Conservation (phyloP, 768 basidiomycete species). For the Tricholoma hemisulphureum region DNA sequence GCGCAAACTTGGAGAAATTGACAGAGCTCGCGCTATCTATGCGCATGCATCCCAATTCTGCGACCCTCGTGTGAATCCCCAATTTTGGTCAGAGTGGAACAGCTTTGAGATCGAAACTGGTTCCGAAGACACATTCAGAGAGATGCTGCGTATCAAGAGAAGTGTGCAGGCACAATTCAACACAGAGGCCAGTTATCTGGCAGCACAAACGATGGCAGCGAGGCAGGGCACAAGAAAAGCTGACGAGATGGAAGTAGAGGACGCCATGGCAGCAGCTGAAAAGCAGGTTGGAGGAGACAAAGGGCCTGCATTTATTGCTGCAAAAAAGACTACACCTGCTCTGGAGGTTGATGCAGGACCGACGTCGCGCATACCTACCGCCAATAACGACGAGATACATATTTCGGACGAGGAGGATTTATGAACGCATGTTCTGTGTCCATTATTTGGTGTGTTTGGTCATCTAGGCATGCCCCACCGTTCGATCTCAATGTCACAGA, state of each 20-base stretch:
- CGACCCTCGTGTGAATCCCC: constrained; percentile 86
- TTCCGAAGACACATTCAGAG: constrained; percentile 96
- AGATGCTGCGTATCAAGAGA: constrained; percentile 93
- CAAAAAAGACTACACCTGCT: constrained; percentile 50
- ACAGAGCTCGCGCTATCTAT: constrained; percentile 93
- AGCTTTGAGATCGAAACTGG: constrained; percentile 97
- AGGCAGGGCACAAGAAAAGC: constrained; percentile 52
- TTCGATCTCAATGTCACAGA: constrained; percentile 75
- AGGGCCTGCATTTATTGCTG: constrained; percentile 77
- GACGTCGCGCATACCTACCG: constrained; percentile 32
- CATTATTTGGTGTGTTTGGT: constrained; percentile 13
- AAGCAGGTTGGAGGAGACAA: constrained; percentile 54
- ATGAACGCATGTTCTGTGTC: constrained; percentile 9
- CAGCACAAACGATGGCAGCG: constrained; percentile 82
- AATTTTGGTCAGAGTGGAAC: constrained; percentile 98
- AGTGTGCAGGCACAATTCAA: constrained; percentile 99
- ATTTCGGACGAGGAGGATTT: constrained; percentile 81
- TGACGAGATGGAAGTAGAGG: constrained; percentile 45
- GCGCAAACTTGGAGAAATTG: constrained; percentile 98
- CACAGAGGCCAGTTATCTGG: constrained; percentile 91
- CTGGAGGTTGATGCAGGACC: constrained; percentile 35
- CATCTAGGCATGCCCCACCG: constrained; percentile 48
- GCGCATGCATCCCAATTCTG: constrained; percentile 99
- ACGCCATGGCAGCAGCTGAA: constrained; percentile 89
- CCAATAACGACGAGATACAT: constrained; percentile 82